phyloP scores from a whole-genome alignment of 371 early-diverging fungal species.

The Syncephalastrum racemosum region DNA sequence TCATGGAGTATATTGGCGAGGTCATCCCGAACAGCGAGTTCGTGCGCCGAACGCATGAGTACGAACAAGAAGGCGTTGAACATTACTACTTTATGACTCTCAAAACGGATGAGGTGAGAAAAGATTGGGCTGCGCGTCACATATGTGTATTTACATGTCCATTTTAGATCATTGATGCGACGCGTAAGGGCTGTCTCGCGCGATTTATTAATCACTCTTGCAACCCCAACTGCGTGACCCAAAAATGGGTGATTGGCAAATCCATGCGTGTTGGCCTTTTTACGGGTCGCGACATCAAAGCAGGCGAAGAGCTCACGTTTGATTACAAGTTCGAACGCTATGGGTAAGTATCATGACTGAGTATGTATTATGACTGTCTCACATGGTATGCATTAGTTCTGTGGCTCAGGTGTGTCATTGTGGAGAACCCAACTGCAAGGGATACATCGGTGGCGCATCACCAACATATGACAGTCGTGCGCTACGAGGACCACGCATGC shows the following conservation, averaged over 20 bases:
- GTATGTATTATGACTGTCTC: background rate
- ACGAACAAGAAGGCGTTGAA: constrained; percentile 74
- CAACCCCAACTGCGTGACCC: constrained; percentile 85
- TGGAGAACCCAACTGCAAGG: constrained; percentile 86
- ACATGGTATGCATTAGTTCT: constrained; percentile 45
- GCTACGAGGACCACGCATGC: constrained; percentile 23
- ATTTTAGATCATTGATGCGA: constrained; percentile 86
- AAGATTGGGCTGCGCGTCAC: background rate
- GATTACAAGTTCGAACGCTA: constrained; percentile 92
- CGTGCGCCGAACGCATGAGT: constrained; percentile 76
- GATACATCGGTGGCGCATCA: constrained; percentile 81
- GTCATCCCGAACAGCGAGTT: constrained; percentile 81
- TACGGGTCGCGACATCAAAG: constrained; percentile 62
- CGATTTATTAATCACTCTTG: constrained; percentile 95
- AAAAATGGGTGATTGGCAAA: constrained; percentile 86
- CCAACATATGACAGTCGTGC: constrained; percentile 11
- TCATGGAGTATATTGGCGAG: constrained; percentile 97
- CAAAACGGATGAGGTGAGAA: constrained; percentile 79
- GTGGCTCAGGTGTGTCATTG: constrained; percentile 93
- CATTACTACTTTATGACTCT: constrained; percentile 98
- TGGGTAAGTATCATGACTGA: constrained; percentile 28
- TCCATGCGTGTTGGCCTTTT: constrained; percentile 84
- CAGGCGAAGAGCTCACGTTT: constrained; percentile 89
- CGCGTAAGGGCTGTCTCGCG: constrained; percentile 86
- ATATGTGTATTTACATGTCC: background rate